Percentiles rank a stretch among this genome's conserved stretches.
Evolutionary conservation across 1,284 basidiomycete species (phyloP).

Genomic region (Tylopilus orsonianus): DNA sequence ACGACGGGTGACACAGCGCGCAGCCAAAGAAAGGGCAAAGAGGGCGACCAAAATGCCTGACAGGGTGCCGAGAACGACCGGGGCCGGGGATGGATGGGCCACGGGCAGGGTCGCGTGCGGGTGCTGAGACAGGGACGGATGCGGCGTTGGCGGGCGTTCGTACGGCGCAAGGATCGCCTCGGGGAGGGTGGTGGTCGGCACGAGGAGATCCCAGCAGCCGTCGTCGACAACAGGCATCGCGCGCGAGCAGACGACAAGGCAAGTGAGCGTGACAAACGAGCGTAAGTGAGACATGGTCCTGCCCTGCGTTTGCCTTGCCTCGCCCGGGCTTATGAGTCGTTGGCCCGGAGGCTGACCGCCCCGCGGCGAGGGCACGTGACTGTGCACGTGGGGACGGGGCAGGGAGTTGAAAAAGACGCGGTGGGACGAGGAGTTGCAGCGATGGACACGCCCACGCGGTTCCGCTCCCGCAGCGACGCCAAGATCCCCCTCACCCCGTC

Average conservation of each 20-base stretch:
- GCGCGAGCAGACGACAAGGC: background rate
- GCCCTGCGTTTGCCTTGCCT: background rate
- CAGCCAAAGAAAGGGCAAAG: conserved; percentile 1
- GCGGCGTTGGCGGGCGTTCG: conserved; percentile 8
- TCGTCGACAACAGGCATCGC: conserved; percentile 15
- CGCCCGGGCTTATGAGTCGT: conserved; percentile 14
- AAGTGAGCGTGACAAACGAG: conserved; percentile 25
- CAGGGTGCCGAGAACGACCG: conserved; percentile 15
- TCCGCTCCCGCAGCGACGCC: conserved; percentile 65
- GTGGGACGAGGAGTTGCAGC: background rate
- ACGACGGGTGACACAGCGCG: conserved; percentile 15
- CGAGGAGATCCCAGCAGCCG: background rate
- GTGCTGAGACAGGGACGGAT: conserved; percentile 10
- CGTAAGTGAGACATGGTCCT: conserved; percentile 17
- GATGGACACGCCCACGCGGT: conserved; percentile 57
- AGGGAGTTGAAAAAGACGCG: conserved; percentile 2
- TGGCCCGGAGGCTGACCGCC: conserved; percentile 24
- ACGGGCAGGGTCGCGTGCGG: conserved; percentile 17
- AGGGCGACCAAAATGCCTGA: conserved; percentile 17
- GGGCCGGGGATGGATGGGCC: conserved; percentile 6
- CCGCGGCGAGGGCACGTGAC: conserved; percentile 23
- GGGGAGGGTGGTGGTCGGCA: background rate
- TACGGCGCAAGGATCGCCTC: conserved; percentile 20
- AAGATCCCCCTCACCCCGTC: conserved; percentile 74
- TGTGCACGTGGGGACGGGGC: conserved; percentile 24